phyloP scores from a whole-genome alignment of 2,329 filamentous ascomycete species.

The Fusarium nelsonii region DNA sequence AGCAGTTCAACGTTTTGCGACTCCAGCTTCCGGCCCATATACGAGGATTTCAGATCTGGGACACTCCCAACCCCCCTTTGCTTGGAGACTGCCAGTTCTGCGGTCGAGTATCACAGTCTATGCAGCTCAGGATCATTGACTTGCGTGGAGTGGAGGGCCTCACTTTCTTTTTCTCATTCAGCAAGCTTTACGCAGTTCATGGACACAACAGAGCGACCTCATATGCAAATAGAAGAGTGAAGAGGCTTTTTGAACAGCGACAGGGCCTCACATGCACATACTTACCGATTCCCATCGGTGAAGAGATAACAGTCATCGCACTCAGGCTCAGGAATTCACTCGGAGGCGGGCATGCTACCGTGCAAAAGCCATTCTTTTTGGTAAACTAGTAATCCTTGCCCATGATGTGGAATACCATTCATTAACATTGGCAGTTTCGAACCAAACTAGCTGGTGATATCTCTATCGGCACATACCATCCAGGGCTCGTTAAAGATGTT shows the following conservation, averaged over 20 bases:
- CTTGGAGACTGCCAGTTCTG: slow-evolving; percentile 13
- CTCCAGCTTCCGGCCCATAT: slow-evolving; percentile 1
- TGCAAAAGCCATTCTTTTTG: slow-evolving; percentile 19
- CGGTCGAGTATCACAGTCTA: slow-evolving; percentile 12
- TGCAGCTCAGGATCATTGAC: slow-evolving; percentile 20
- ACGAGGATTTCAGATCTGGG: slow-evolving; percentile 20
- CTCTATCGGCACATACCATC: slow-evolving; percentile 5
- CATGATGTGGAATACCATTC: rapidly evolving
- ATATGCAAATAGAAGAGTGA: background rate
- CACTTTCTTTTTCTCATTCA: slow-evolving; percentile 26
- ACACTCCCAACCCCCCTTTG: slow-evolving; percentile 15
- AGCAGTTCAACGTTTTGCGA: slow-evolving; percentile 6
- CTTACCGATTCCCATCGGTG: slow-evolving; percentile 9
- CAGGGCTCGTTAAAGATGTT: slow-evolving; percentile 5
- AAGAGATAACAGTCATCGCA: slow-evolving; percentile 9
- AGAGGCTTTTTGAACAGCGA: background rate
- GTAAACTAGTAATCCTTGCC: background rate
- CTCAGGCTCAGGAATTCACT: slow-evolving; percentile 4
- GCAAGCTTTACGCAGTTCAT: slow-evolving; percentile 27
- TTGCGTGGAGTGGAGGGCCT: slow-evolving; percentile 15
- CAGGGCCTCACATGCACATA: slow-evolving; percentile 1
- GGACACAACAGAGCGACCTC: slow-evolving; percentile 3
- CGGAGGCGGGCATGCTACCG: slow-evolving; percentile 2
- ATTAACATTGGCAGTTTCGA: slow-evolving; percentile 8
- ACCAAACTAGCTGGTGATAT: slow-evolving; percentile 22